Evolutionary conservation across 768 basidiomycete genomes (phyloP).

Genomic region (Boletus eberwhitei): DNA sequence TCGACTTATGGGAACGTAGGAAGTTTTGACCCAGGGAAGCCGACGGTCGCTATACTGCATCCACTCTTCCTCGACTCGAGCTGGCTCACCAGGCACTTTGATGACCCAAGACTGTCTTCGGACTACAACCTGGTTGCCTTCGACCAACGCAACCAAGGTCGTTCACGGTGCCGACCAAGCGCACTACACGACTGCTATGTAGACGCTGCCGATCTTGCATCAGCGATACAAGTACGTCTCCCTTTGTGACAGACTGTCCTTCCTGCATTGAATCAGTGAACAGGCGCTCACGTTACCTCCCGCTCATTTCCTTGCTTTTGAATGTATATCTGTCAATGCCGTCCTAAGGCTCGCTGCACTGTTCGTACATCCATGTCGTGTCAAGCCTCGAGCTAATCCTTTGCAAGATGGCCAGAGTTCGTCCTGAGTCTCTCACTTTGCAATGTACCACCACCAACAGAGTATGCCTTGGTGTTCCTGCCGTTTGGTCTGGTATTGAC

Average conservation of each 20-base stretch:
- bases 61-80: constrained; percentile 65
- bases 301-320: constrained; percentile 70
- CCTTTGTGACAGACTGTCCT: not conserved
- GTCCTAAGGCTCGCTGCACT: constrained; percentile 63
- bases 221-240: constrained; percentile 54
- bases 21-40: constrained; percentile 61
- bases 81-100: constrained; percentile 66
- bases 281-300: constrained; percentile 64
- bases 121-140: constrained; percentile 73
- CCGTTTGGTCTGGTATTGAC: constrained; percentile 1
- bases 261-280: not conserved
- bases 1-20: constrained; percentile 55
- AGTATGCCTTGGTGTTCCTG: constrained; percentile 42
- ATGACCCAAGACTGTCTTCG: constrained; percentile 56
- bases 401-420: constrained; percentile 64
- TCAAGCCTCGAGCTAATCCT: constrained; percentile 4
- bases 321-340: constrained; percentile 51
- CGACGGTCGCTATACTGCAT: constrained; percentile 65
- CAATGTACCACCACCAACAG: constrained; percentile 63
- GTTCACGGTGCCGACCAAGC: constrained; percentile 50
- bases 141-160: constrained; percentile 64
- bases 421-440: constrained; percentile 65
- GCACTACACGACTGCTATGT: constrained; percentile 72
- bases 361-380: constrained; percentile 40
- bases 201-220: constrained; percentile 73